phyloP scores from a whole-genome alignment of 129 eudicot species.

The Chrysanthemum makinoi region DNA sequence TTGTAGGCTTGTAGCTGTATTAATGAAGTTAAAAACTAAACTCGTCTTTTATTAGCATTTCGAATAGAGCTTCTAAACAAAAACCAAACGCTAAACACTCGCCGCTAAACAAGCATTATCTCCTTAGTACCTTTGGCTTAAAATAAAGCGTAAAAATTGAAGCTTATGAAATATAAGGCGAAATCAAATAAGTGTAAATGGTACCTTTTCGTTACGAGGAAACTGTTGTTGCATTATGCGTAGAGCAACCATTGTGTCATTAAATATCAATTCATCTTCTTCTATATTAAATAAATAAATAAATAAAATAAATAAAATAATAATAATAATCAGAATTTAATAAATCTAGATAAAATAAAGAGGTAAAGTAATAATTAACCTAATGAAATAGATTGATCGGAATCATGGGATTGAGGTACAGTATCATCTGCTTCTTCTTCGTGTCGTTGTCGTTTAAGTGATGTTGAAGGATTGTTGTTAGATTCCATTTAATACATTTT shows the following conservation, averaged over 20 bases:
- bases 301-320: neutral
- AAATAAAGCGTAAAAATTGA: too few species aligned
- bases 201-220: conserved; percentile 75
- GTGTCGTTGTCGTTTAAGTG: conserved; percentile 46
- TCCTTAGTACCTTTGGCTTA: too few species aligned
- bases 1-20: too few species aligned
- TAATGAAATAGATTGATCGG: conserved; percentile 34
- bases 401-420: conserved; percentile 18
- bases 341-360: neutral
- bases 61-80: too few species aligned
- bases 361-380: conserved; percentile 16
- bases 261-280: conserved; percentile 64
- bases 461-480: conserved; percentile 19
- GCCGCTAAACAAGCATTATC: too few species aligned
- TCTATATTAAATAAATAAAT: too few species aligned
- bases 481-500: conserved; percentile 6
- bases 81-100: too few species aligned
- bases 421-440: conserved; percentile 21
- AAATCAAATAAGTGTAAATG: neutral
- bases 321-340: too few species aligned
- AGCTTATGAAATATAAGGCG: neutral
- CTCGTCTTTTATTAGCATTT: too few species aligned
- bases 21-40: too few species aligned
- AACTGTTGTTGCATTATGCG: conserved; percentile 89
- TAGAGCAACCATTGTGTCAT: conserved; percentile 87